These are phyloP conservation scores for Dalbergia oliveri DNA, from an alignment of 306 rosid genomes.

Conservation along the genomic window DNA sequence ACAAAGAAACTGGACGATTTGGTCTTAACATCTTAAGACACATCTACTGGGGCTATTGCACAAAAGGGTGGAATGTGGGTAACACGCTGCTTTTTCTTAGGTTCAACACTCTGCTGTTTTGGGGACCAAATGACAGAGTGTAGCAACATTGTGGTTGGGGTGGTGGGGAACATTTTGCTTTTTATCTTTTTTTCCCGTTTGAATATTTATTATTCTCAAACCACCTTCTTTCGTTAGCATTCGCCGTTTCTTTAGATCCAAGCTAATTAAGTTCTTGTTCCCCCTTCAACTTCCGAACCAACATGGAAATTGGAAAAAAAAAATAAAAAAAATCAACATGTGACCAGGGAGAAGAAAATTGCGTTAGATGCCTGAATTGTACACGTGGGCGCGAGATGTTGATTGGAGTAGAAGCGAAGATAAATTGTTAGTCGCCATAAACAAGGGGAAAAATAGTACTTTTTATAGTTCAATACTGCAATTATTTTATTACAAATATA, in stretches of 20 bases:
- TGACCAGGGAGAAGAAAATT: constrained; percentile 14
- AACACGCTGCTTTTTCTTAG: constrained; percentile 41
- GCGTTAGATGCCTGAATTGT: constrained; percentile 41
- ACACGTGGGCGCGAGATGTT: constrained; percentile 58
- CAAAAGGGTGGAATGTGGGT: constrained; percentile 39
- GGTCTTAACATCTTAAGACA: constrained; percentile 27
- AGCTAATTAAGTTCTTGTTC: constrained; percentile 48
- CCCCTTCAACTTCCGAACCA: constrained; percentile 35
- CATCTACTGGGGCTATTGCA: not conserved
- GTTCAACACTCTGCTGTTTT: constrained; percentile 31
- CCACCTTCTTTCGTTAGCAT: constrained; percentile 26
- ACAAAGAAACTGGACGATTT: not conserved
- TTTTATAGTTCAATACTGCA: too few relatives aligned
- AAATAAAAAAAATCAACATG: constrained; percentile 21
- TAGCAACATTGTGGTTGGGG: constrained; percentile 70
- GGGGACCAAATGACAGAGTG: constrained; percentile 61
- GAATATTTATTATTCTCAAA: constrained; percentile 31
- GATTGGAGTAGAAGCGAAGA: constrained; percentile 18
- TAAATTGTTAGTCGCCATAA: too few relatives aligned
- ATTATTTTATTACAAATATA: too few relatives aligned
- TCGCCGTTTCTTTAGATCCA: constrained; percentile 58
- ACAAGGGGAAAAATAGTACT: too few relatives aligned
- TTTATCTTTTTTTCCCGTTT: constrained; percentile 32
- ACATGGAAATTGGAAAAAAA: not conserved
- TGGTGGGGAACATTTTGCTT: constrained; percentile 67